phyloP scores from a whole-genome alignment of 768 basidiomycete genomes.

The Postia placenta region DNA sequence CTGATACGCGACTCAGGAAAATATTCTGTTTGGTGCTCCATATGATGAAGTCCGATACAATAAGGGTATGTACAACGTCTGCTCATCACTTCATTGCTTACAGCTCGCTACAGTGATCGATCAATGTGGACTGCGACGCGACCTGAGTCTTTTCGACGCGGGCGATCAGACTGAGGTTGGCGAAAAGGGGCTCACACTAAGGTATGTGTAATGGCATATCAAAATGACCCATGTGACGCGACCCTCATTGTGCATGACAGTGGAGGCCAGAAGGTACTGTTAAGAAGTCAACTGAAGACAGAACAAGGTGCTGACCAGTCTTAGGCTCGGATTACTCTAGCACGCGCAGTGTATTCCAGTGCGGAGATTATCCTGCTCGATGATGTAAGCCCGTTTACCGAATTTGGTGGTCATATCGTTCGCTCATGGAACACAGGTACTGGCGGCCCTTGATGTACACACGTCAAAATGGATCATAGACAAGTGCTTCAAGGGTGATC shows the following conservation, averaged over 20 bases:
- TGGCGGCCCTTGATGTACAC: conserved; percentile 45
- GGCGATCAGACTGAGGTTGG: conserved; percentile 33
- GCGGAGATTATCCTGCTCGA: conserved; percentile 63
- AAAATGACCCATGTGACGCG: background rate
- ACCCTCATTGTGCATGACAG: conserved; percentile 8
- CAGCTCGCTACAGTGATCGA: conserved; percentile 23
- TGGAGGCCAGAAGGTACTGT: conserved; percentile 47
- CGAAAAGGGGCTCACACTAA: conserved; percentile 37
- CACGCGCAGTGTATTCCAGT: conserved; percentile 51
- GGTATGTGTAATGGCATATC: conserved; percentile 8
- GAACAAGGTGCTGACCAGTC: too few species aligned
- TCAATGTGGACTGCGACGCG: conserved; percentile 30
- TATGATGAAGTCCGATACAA: conserved; percentile 42
- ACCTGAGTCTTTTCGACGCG: conserved; percentile 28
- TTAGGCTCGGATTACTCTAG: conserved; percentile 35
- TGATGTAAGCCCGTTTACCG: conserved; percentile 58
- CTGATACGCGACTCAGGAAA: too few species aligned
- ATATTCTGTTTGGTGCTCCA: conserved; percentile 43
- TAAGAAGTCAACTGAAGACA: background rate
- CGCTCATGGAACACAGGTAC: conserved; percentile 29
- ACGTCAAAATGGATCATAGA: conserved; percentile 46
- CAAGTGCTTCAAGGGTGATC: conserved; percentile 38
- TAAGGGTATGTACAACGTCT: conserved; percentile 21
- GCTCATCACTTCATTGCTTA: background rate
- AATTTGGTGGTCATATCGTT: conserved; percentile 48